Conservation (phyloP, 257 asterid genomes). For the Mitragyna speciosa region DNA sequence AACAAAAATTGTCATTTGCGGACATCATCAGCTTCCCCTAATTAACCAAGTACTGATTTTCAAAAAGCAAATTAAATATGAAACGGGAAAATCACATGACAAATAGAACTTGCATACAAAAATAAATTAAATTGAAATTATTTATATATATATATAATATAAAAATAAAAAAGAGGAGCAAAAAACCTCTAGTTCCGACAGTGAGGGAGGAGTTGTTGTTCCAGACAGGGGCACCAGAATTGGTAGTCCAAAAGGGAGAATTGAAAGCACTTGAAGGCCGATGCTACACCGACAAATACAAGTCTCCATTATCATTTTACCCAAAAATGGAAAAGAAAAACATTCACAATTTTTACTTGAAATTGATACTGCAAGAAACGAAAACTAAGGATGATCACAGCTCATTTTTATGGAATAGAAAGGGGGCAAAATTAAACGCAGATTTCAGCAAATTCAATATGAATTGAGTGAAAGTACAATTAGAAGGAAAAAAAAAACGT, state of each 20-base stretch:
- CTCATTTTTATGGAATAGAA: neutral
- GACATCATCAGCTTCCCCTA: neutral
- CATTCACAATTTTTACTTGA: neutral
- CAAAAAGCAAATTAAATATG: neutral
- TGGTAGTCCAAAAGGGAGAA: constrained; percentile 77
- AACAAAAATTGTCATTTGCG: neutral
- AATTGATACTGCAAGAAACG: neutral
- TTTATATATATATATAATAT: neutral
- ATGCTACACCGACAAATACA: constrained; percentile 45
- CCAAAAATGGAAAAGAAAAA: too few relatives aligned
- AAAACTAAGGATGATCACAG: neutral
- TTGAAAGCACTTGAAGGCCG: constrained; percentile 85
- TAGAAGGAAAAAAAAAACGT: neutral
- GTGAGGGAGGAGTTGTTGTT: constrained; percentile 80
- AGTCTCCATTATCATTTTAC: too few relatives aligned
- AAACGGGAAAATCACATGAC: neutral
- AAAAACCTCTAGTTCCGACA: constrained; percentile 72
- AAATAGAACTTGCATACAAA: neutral
- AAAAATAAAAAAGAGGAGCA: neutral
- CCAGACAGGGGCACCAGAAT: constrained; percentile 89
- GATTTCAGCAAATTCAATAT: neutral
- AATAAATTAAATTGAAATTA: neutral
- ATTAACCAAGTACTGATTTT: neutral
- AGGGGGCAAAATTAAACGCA: neutral
- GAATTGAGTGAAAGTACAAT: neutral